Percentiles rank a stretch among this genome's conserved stretches.
phyloP scores from a whole-genome alignment of 371 early-diverging fungal species.

The Apophysomyces variabilis region DNA sequence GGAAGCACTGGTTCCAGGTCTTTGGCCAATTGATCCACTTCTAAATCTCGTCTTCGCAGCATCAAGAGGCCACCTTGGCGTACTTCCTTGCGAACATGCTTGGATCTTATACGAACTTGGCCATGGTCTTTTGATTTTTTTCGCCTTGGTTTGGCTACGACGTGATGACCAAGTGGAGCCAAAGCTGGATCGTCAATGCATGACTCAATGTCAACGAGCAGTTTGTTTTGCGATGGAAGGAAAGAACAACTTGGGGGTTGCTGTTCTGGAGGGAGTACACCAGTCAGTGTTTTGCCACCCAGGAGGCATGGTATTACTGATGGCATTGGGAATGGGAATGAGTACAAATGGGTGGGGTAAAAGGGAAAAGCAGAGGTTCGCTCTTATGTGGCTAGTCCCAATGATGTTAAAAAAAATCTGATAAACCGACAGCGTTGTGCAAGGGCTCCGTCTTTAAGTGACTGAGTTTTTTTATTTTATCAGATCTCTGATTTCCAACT shows the following conservation, averaged over 20 bases:
- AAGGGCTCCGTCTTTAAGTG: too few species aligned
- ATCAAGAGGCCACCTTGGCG: slow-evolving; percentile 39
- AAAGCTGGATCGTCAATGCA: slow-evolving; percentile 64
- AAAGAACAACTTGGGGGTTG: slow-evolving; percentile 28
- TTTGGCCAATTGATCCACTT: slow-evolving; percentile 41
- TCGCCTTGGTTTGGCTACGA: slow-evolving; percentile 16
- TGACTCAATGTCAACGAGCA: slow-evolving; percentile 60
- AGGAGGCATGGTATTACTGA: slow-evolving; percentile 24
- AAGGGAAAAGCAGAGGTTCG: too few species aligned
- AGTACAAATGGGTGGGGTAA: too few species aligned
- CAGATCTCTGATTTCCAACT: too few species aligned
- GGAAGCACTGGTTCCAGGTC: slow-evolving; percentile 45
- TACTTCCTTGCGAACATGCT: slow-evolving; percentile 13
- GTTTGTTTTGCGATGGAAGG: slow-evolving; percentile 22
- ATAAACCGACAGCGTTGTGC: too few species aligned
- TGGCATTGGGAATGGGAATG: neutral
- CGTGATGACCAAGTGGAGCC: slow-evolving; percentile 63
- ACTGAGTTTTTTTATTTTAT: too few species aligned
- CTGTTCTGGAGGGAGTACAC: slow-evolving; percentile 41
- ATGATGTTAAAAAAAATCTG: too few species aligned
- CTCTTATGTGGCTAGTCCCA: too few species aligned
- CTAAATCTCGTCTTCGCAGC: slow-evolving; percentile 53
- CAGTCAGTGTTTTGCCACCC: slow-evolving; percentile 43
- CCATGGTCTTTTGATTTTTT: slow-evolving; percentile 13
- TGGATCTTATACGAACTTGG: slow-evolving; percentile 27